Conservation (phyloP, 257 asterid species). For the Ballota nigra region DNA sequence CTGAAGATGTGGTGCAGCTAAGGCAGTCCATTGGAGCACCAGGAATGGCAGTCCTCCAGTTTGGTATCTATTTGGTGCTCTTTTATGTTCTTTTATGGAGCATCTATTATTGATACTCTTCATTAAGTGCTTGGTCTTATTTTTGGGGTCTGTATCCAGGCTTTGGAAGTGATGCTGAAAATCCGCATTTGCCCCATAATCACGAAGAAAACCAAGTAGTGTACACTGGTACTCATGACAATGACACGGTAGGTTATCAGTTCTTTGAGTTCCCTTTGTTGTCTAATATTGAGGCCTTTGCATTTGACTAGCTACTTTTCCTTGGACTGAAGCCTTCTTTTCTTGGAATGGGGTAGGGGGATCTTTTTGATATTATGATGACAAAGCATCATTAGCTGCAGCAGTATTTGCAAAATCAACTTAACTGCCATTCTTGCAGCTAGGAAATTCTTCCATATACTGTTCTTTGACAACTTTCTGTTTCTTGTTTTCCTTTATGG, state of each 20-base stretch:
- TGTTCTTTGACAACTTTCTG: neutral
- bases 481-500: neutral
- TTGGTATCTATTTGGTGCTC: slow-evolving; percentile 53
- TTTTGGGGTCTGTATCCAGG: slow-evolving; percentile 41
- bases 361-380: neutral
- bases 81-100: slow-evolving; percentile 17
- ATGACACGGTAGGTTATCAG: slow-evolving; percentile 71
- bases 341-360: neutral
- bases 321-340: neutral
- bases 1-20: slow-evolving; percentile 90
- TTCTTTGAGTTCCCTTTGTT: slow-evolving; percentile 7
- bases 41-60: slow-evolving; percentile 99
- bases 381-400: neutral
- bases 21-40: slow-evolving; percentile 91
- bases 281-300: neutral
- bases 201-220: slow-evolving; percentile 96
- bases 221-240: slow-evolving; percentile 98
- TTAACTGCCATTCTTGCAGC: neutral
- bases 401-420: neutral
- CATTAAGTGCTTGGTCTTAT: slow-evolving; percentile 20
- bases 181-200: slow-evolving; percentile 95
- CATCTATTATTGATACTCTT: slow-evolving; percentile 18
- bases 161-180: slow-evolving; percentile 95
- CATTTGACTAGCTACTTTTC: slow-evolving; percentile 1
- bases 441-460: neutral